Conservation (phyloP, 371 early-diverging fungal genomes). For the Haplosporangium sp. region DNA sequence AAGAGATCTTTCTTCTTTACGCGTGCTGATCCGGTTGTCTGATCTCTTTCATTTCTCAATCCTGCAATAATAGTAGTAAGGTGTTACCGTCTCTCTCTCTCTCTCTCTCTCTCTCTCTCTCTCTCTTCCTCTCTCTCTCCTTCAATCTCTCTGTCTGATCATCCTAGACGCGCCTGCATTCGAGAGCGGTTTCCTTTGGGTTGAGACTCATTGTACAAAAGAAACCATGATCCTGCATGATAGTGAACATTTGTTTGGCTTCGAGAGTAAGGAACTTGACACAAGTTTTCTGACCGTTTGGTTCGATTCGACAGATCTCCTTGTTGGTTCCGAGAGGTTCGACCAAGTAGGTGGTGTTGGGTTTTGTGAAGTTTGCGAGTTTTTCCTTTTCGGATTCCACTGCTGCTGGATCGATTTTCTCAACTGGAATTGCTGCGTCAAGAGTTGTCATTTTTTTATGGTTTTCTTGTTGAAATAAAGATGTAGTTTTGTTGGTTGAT, state of each 20-base stretch:
- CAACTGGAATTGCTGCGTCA: constrained; percentile 50
- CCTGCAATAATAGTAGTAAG: too few species aligned
- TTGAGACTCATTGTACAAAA: constrained; percentile 51
- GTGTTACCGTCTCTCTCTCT: too few species aligned
- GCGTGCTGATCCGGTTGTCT: too few species aligned
- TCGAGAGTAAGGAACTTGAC: constrained; percentile 53
- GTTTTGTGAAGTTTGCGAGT: constrained; percentile 44
- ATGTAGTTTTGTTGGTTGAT: too few species aligned
- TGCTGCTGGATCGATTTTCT: constrained; percentile 42
- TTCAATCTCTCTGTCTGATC: too few species aligned
- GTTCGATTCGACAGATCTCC: constrained; percentile 47
- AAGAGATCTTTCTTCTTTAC: too few species aligned
- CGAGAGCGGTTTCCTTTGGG: constrained; percentile 52
- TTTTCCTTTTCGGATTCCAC: constrained; percentile 52
- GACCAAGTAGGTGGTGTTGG: constrained; percentile 48
- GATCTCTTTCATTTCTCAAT: too few species aligned
- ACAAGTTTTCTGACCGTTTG: constrained; percentile 53
- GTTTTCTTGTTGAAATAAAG: too few species aligned
- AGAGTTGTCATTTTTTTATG: constrained; percentile 22
- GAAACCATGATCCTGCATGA: constrained; percentile 56
- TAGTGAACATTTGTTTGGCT: constrained; percentile 55
- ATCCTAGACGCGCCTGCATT: constrained; percentile 45
- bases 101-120: neutral
- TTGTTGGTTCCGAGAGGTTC: constrained; percentile 55
- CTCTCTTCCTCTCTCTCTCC: too few species aligned